phyloP scores from a whole-genome alignment of 495 filamentous ascomycete species.

The Penicillium dipodomyicola region DNA sequence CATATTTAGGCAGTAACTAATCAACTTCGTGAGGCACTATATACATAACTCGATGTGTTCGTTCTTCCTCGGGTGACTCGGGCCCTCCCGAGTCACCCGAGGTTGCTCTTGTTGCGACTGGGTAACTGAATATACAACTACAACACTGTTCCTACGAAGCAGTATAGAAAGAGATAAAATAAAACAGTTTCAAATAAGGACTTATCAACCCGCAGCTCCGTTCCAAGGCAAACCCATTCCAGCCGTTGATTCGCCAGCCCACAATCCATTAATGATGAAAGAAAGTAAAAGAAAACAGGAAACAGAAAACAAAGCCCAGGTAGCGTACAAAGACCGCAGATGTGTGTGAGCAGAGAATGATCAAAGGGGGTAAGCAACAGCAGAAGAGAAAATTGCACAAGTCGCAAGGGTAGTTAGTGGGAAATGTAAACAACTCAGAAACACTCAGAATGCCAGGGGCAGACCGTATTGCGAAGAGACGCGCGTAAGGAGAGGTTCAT shows the following conservation, averaged over 20 bases:
- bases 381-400: background rate
- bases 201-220: constrained; percentile 33
- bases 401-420: background rate
- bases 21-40: too few relatives aligned
- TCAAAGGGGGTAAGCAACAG: background rate
- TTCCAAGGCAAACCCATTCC: constrained; percentile 30
- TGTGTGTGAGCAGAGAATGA: constrained; percentile 3
- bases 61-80: too few relatives aligned
- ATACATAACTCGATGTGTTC: too few relatives aligned
- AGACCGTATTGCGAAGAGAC: background rate
- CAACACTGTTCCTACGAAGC: background rate
- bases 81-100: too few relatives aligned
- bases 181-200: background rate
- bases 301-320: constrained; percentile 4
- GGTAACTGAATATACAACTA: background rate
- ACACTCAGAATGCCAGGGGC: constrained; percentile 1
- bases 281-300: constrained; percentile 8
- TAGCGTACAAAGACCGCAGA: constrained; percentile 9
- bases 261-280: constrained; percentile 33
- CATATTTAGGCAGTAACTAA: too few relatives aligned
- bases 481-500: background rate
- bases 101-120: too few relatives aligned
- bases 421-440: background rate
- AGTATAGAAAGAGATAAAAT: background rate
- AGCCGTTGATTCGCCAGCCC: constrained; percentile 39